Conservation (phyloP, 116 monocot species). For the Iris pallida region DNA sequence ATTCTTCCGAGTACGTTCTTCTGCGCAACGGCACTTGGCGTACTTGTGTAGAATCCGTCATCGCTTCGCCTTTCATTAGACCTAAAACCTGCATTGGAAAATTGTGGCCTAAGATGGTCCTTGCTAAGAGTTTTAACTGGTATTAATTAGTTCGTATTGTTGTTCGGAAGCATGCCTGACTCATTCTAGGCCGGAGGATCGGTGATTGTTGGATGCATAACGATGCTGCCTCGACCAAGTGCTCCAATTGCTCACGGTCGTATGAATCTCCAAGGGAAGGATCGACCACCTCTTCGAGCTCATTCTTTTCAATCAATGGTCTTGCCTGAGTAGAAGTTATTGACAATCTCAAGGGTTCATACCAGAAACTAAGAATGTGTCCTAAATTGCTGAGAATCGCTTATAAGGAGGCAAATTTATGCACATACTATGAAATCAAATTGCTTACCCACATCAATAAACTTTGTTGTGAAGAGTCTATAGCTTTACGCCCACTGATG, state of each 20-base stretch:
- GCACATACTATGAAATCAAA: no score
- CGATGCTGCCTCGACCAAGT: slow-evolving; percentile 41
- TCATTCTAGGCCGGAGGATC: slow-evolving; percentile 52
- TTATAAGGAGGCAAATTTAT: no score
- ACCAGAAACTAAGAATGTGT: no score
- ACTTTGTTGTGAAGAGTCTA: slow-evolving; percentile 25
- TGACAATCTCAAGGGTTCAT: no score
- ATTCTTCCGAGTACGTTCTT: slow-evolving; percentile 21
- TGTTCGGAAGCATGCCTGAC: no score
- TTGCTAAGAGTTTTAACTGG: no score
- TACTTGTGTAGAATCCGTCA: background rate
- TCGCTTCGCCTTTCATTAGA: slow-evolving; percentile 12
- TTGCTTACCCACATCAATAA: slow-evolving; percentile 27
- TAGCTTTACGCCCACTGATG: slow-evolving; percentile 19
- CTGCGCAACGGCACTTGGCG: background rate
- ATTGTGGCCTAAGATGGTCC: background rate
- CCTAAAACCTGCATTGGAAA: slow-evolving; percentile 12
- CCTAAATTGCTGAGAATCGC: no score
- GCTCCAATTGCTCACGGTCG: slow-evolving; percentile 43
- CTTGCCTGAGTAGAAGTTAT: slow-evolving; percentile 27
- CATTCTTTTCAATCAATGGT: slow-evolving; percentile 36
- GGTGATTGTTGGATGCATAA: slow-evolving; percentile 47
- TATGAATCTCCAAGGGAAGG: slow-evolving; percentile 29
- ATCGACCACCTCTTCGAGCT: slow-evolving; percentile 37
- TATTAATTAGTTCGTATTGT: no score